phyloP scores from a whole-genome alignment of 73 alveolate genomes.

The Tetrahymena elliotti region DNA sequence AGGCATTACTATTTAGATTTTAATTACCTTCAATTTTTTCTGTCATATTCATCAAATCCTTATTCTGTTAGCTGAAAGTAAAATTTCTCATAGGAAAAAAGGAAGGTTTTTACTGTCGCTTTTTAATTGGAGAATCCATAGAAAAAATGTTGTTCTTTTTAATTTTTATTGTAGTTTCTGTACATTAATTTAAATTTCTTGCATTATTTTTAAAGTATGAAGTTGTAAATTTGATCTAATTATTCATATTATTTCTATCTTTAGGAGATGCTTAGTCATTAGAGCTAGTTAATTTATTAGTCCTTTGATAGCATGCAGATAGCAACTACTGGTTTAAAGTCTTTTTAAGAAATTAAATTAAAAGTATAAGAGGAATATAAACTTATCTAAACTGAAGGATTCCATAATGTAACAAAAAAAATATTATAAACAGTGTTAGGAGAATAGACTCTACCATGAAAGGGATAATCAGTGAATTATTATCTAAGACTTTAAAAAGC shows the following conservation, averaged over 20 bases:
- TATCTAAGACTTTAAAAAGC: neutral
- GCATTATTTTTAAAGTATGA: neutral
- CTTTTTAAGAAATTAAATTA: neutral
- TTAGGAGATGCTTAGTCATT: neutral
- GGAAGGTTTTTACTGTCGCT: neutral
- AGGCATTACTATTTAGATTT: no score
- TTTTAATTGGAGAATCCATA: neutral
- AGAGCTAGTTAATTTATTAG: neutral
- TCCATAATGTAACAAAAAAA: neutral
- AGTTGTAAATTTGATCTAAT: neutral
- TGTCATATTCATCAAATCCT: neutral
- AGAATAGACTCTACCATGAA: neutral
- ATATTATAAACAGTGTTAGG: neutral
- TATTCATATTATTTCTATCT: no score
- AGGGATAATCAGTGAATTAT: neutral
- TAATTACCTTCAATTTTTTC: neutral
- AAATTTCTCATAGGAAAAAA: neutral
- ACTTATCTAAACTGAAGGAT: neutral
- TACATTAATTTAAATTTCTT: neutral
- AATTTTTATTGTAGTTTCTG: neutral
- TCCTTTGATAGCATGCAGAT: neutral
- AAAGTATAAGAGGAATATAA: neutral
- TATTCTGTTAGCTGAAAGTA: neutral
- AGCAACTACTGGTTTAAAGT: neutral
- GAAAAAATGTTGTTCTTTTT: neutral